These are phyloP conservation scores for Pulveroboletus frians DNA, from an alignment of 768 basidiomycete genomes.

Conservation along the genomic window DNA sequence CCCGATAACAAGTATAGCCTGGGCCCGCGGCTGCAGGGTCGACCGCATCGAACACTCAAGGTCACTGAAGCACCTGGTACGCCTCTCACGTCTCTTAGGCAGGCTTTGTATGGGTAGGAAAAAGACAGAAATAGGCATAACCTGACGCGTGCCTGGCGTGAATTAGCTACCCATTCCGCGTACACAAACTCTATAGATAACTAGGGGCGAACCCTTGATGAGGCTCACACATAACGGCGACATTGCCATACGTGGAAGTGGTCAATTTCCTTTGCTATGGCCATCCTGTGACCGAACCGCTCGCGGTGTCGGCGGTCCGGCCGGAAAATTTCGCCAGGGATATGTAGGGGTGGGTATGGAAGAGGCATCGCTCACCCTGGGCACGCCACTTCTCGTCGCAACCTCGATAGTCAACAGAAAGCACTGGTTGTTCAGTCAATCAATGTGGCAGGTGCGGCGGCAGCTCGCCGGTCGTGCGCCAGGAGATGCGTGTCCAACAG, in stretches of 20 bases:
- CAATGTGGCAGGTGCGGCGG: slow-evolving; percentile 22
- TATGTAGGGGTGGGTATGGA: slow-evolving; percentile 7
- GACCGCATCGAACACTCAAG: slow-evolving; percentile 11
- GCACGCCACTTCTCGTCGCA: slow-evolving; percentile 17
- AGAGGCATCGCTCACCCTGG: slow-evolving; percentile 16
- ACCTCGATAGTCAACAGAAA: slow-evolving; percentile 16
- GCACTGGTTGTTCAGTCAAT: slow-evolving; percentile 4
- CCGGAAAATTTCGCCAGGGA: slow-evolving; percentile 15
- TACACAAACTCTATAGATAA: slow-evolving; percentile 6
- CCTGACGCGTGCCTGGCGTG: slow-evolving; percentile 13
- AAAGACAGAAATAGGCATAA: slow-evolving; percentile 7
- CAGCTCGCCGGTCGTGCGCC: slow-evolving; percentile 20
- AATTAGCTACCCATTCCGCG: slow-evolving; percentile 8
- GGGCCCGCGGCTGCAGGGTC: background rate
- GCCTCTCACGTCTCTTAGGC: slow-evolving; percentile 10
- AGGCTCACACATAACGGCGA: slow-evolving; percentile 9
- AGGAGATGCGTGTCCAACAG: slow-evolving; percentile 13
- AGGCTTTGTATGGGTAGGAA: slow-evolving; percentile 1
- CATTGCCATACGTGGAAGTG: slow-evolving; percentile 4
- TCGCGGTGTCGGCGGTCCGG: slow-evolving; percentile 9
- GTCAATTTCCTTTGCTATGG: background rate
- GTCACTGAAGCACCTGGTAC: background rate
- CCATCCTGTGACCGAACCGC: slow-evolving; percentile 2
- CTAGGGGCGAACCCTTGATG: slow-evolving; percentile 9
- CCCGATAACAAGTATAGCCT: slow-evolving; percentile 18